These are phyloP conservation scores for Fusarium chaquense DNA, from an alignment of 2,329 filamentous ascomycete genomes.

Conservation along the genomic window DNA sequence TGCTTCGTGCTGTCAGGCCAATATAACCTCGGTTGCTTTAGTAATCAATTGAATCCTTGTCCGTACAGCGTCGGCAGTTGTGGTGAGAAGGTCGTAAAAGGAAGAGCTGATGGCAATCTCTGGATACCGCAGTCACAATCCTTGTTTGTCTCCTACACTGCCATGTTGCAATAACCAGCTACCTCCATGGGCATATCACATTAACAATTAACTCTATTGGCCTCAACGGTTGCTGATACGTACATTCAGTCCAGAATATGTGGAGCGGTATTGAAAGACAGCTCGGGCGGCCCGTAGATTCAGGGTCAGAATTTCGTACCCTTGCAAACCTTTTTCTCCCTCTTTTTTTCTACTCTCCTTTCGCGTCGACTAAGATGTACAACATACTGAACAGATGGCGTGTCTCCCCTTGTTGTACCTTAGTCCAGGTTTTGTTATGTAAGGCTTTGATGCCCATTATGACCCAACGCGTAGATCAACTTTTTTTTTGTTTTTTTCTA, in stretches of 20 bases:
- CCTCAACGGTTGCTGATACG: not conserved
- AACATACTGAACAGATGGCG: not conserved
- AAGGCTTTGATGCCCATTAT: slow-evolving; percentile 3
- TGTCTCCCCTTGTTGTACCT: not conserved
- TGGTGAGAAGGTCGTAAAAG: not conserved
- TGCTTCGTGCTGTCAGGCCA: no score
- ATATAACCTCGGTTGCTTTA: not conserved
- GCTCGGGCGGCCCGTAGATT: not conserved
- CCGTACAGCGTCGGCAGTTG: not conserved
- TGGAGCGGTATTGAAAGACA: not conserved
- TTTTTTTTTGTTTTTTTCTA: not conserved
- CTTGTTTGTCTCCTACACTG: not conserved
- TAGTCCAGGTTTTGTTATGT: not conserved
- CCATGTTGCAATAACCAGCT: not conserved
- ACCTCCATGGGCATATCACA: not conserved
- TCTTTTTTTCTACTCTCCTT: not conserved
- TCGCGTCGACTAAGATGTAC: not conserved
- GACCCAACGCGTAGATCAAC: not conserved
- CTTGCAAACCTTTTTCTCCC: not conserved
- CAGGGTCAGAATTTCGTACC: not conserved
- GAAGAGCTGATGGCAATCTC: not conserved
- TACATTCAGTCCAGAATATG: not conserved
- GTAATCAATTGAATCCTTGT: not conserved
- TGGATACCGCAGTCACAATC: not conserved
- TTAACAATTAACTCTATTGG: not conserved